Conservation (phyloP, 495 filamentous ascomycete species). For the Daldinia caldariorum region DNA sequence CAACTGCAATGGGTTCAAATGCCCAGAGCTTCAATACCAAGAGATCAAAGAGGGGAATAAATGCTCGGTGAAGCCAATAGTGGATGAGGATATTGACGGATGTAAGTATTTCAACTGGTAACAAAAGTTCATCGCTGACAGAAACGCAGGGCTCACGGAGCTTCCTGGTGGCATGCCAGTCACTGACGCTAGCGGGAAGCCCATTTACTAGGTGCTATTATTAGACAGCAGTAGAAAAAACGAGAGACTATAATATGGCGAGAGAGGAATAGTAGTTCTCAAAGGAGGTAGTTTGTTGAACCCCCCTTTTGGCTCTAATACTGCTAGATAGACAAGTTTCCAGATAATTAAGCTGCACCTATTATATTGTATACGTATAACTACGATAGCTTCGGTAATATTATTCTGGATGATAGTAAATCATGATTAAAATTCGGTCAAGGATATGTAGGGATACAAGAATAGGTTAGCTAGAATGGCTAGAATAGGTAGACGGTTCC, state of each 20-base stretch:
- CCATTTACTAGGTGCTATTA: conserved; percentile 14
- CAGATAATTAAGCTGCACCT: too few relatives aligned
- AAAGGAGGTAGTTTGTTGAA: background rate
- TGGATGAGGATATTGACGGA: conserved; percentile 48
- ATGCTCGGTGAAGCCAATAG: conserved; percentile 40
- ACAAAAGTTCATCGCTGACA: conserved; percentile 1
- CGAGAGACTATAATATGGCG: background rate
- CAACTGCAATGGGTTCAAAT: conserved; percentile 39
- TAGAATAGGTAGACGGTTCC: background rate
- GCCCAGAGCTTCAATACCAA: conserved; percentile 38
- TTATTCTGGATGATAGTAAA: too few relatives aligned
- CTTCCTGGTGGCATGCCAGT: conserved; percentile 44
- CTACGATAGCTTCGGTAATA: background rate
- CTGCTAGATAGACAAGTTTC: background rate
- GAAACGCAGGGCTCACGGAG: conserved; percentile 35
- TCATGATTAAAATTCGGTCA: too few relatives aligned
- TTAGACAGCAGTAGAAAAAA: background rate
- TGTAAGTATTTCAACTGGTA: conserved; percentile 40
- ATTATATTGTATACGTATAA: background rate
- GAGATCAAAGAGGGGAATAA: conserved; percentile 46
- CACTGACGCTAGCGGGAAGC: conserved; percentile 31
- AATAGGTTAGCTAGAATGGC: too few relatives aligned
- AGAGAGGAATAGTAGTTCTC: background rate
- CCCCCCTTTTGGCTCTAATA: background rate
- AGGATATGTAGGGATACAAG: too few relatives aligned